phyloP scores from a whole-genome alignment of 495 filamentous ascomycete species.

The Lasiosphaeria ovina region DNA sequence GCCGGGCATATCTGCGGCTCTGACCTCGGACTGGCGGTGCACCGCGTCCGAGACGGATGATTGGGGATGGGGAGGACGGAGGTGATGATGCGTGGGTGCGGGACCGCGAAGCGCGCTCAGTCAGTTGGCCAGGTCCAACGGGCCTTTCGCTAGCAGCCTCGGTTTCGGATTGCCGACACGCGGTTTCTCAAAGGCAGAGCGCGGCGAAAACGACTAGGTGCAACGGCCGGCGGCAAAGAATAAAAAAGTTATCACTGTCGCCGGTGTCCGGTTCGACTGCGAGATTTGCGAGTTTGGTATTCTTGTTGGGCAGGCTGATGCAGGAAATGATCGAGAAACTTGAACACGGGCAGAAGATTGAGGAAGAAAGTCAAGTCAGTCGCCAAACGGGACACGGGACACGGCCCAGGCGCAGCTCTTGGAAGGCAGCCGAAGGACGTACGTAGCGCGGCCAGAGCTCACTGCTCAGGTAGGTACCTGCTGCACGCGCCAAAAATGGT shows the following conservation, averaged over 20 bases:
- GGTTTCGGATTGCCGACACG: not conserved
- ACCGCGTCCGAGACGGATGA: conserved; percentile 17
- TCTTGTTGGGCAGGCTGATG: conserved; percentile 20
- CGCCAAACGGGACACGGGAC: conserved; percentile 28
- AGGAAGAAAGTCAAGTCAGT: conserved; percentile 13
- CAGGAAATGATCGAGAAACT: conserved; percentile 28
- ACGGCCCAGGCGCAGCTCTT: conserved; percentile 23
- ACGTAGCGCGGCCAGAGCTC: conserved; percentile 6
- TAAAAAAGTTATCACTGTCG: not conserved
- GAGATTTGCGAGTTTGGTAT: not conserved
- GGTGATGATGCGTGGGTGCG: conserved; percentile 21
- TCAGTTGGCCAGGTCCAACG: conserved; percentile 15
- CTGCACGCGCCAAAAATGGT: not conserved
- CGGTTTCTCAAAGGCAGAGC: conserved; percentile 3
- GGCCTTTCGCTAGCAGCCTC: not conserved
- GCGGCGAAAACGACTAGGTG: not conserved
- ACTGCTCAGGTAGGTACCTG: conserved; percentile 12
- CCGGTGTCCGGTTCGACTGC: not conserved
- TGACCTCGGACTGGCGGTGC: conserved; percentile 11
- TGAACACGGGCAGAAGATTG: conserved; percentile 24
- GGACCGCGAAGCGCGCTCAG: conserved; percentile 33
- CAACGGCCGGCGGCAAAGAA: not conserved
- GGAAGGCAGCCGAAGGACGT: conserved; percentile 20
- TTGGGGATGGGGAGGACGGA: conserved; percentile 22
- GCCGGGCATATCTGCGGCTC: conserved; percentile 48